Evolutionary conservation across 75 land plant species (phyloP).

Genomic region (Cryptomeria japonica): DNA sequence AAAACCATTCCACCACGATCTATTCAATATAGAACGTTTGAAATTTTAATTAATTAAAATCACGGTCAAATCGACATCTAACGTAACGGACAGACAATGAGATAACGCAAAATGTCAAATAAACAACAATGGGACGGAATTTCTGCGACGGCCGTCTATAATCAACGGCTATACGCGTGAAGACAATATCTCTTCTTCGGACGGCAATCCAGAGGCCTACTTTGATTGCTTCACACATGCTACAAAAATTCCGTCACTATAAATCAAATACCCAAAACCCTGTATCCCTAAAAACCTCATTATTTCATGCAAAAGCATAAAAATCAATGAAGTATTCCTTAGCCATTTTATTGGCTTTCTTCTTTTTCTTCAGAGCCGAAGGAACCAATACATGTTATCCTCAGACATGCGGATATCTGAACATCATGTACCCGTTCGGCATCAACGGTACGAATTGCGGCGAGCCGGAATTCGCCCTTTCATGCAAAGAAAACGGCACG

Average conservation of each 20-base stretch:
- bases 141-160: neutral
- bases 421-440: neutral
- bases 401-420: neutral
- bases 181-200: neutral
- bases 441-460: neutral
- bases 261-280: neutral
- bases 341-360: neutral
- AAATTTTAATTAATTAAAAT: too few relatives aligned
- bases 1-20: too few relatives aligned
- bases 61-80: too few relatives aligned
- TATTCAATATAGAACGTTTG: too few relatives aligned
- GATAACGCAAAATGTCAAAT: too few relatives aligned
- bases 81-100: too few relatives aligned
- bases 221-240: neutral
- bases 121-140: too few relatives aligned
- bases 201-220: neutral
- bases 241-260: neutral
- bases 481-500: neutral
- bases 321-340: neutral
- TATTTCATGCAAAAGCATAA: neutral
- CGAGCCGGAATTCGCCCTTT: neutral
- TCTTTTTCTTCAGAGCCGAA: neutral
- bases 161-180: neutral
- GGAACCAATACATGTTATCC: neutral
- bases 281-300: neutral